Base-by-base conservation (phyloP, 306 rosid species). In the Morella rubra region DNA sequence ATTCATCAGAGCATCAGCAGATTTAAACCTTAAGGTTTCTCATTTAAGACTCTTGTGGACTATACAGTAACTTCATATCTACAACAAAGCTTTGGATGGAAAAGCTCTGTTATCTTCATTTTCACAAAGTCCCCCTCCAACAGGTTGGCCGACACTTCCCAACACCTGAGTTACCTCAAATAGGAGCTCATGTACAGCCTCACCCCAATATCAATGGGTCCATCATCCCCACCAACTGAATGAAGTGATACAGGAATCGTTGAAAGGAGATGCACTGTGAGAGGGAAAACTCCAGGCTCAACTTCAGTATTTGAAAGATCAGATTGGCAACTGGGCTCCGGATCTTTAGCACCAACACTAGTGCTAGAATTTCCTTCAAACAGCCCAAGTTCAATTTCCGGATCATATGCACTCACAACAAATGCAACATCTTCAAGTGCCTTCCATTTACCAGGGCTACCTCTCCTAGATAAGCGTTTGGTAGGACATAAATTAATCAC, bases 151-250 rank as follows among this genome's bases (percentile, higher is more conserved):
- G 73, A 72, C 60, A 13, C 71, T 68, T 73, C 41, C 67, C 62
- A 78, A 71, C 69, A 73, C 77, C 73, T 77, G 46, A 74, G 49
- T 90, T 78, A 86, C 73, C 45, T 77, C 71, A 86, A 74, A 79
- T 92, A 95, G 12, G 98, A 95, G 86, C 90, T 85, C 89, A 83
- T 83, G 83, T 83, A 95, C 58, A 95, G 82, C 89, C 93, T 87
- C 75, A 76, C 97, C 76, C 96, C 91, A 46, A 92, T 81, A 80
- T 92, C 93, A 66, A 90, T 59, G 47, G 97, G 92, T 70, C 97
- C 97, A 73, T 89, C 82, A 71, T 92, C 96, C 75, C 98, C 97
- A 37, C 98, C 97, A 32, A 88, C 75, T 10, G 97, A 87, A 82
- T 92, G 96, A 76, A 95, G 93, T 40, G 84, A 92, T 7, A 95